phyloP scores from a whole-genome alignment of 2,329 filamentous ascomycete species.

The Myrmaecium sp. region DNA sequence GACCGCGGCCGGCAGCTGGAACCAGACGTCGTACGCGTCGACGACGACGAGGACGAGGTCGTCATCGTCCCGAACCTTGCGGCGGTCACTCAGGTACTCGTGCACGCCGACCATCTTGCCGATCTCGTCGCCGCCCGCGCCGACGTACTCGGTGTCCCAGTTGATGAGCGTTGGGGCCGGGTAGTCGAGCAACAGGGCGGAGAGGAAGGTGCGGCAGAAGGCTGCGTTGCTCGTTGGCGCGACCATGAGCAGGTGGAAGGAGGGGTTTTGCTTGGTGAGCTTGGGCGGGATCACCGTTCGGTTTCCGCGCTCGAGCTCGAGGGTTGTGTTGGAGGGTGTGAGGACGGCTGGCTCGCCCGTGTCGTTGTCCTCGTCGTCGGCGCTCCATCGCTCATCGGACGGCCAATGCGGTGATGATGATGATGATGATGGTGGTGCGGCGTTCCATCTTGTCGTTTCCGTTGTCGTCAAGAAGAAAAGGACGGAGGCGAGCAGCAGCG shows the following conservation, averaged over 20 bases:
- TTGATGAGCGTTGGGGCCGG: slow-evolving; percentile 39
- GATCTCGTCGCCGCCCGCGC: slow-evolving; percentile 21
- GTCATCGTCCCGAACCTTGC: slow-evolving; percentile 35
- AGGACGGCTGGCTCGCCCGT: not conserved
- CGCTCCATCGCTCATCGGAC: not conserved
- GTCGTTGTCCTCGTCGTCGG: not conserved
- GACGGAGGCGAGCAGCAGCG: slow-evolving; percentile 1
- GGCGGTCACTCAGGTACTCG: slow-evolving; percentile 30
- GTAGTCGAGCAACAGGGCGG: slow-evolving; percentile 41
- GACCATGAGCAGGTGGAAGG: slow-evolving; percentile 40
- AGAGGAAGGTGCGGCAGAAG: slow-evolving; percentile 41
- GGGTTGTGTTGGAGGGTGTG: not conserved
- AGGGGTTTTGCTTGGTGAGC: slow-evolving; percentile 17
- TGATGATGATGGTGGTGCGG: not conserved
- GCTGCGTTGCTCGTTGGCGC: slow-evolving; percentile 29
- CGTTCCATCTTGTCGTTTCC: too few relatives aligned
- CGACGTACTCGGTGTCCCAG: slow-evolving; percentile 19
- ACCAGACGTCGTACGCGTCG: slow-evolving; percentile 47
- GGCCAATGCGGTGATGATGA: not conserved
- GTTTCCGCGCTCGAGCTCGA: not conserved
- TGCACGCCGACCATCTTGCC: slow-evolving; percentile 29
- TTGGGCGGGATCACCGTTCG: slow-evolving; percentile 9
- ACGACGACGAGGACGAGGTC: slow-evolving; percentile 47
- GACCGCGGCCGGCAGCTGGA: slow-evolving; percentile 47
- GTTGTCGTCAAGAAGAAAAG: not conserved